A percentile compares a stretch with the other conserved stretches of the same genome.
phyloP scores from a whole-genome alignment of 352 stramenopile genomes.

The Pythium oligandrum region DNA sequence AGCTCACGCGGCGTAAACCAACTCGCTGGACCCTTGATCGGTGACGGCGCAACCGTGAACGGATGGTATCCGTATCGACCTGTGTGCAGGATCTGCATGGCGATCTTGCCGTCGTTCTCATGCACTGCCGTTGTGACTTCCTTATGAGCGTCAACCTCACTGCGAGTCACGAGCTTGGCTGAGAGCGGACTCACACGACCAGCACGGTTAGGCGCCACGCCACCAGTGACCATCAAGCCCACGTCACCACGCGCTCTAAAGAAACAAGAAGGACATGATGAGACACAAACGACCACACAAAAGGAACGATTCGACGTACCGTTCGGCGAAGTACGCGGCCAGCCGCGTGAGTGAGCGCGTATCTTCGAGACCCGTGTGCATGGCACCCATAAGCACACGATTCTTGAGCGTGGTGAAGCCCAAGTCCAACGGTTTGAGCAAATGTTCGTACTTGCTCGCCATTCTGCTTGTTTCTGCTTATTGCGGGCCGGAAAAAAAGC shows the following conservation, averaged over 20 bases:
- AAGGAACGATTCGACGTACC: slow-evolving; percentile 22
- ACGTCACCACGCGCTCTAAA: slow-evolving; percentile 87
- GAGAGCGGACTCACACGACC: slow-evolving; percentile 92
- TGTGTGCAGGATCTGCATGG: slow-evolving; percentile 91
- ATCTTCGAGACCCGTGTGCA: slow-evolving; percentile 91
- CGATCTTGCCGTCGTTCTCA: slow-evolving; percentile 75
- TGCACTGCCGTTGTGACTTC: slow-evolving; percentile 94
- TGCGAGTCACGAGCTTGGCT: slow-evolving; percentile 89
- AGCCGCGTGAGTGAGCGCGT: slow-evolving; percentile 75
- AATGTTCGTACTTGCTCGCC: slow-evolving; percentile 70
- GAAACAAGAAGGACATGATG: neutral
- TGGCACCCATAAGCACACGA: slow-evolving; percentile 88
- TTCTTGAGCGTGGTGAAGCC: slow-evolving; percentile 85
- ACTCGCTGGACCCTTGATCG: slow-evolving; percentile 93
- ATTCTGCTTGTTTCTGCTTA: slow-evolving; percentile 2
- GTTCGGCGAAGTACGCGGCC: slow-evolving; percentile 92
- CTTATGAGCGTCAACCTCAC: slow-evolving; percentile 88
- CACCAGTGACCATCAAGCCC: slow-evolving; percentile 93
- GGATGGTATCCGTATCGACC: slow-evolving; percentile 97
- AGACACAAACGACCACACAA: no score
- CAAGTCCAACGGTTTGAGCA: slow-evolving; percentile 72
- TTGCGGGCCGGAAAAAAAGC: no score
- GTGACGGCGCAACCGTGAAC: slow-evolving; percentile 89
- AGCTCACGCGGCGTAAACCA: slow-evolving; percentile 89
- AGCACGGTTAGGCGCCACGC: slow-evolving; percentile 91